A percentile compares a stretch with the other conserved stretches of the same genome.
Evolutionary conservation across 768 basidiomycete species (phyloP).

Genomic region (Pulveroboletus ravenelii): DNA sequence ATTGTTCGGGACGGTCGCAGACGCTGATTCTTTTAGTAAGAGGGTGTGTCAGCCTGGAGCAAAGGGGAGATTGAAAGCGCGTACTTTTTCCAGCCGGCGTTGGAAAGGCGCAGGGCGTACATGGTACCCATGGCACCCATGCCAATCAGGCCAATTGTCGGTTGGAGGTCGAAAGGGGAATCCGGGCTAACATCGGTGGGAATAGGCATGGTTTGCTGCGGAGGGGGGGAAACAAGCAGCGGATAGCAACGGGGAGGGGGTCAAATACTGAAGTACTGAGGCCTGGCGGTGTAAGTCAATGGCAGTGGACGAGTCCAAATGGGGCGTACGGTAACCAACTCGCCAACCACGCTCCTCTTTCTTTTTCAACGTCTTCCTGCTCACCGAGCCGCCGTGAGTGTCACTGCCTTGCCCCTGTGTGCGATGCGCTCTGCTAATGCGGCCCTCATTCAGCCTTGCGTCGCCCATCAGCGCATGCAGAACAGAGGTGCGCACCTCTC

Average conservation of each 20-base stretch:
- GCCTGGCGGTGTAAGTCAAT: too few species aligned
- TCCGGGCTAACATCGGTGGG: conserved; percentile 28
- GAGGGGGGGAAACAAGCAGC: not conserved
- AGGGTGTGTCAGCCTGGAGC: not conserved
- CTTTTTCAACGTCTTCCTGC: too few species aligned
- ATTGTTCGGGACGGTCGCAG: conserved; percentile 78
- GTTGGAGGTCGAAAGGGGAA: conserved; percentile 48
- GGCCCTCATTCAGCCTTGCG: too few species aligned
- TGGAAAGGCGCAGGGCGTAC: conserved; percentile 78
- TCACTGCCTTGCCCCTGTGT: too few species aligned
- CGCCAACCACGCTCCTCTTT: too few species aligned
- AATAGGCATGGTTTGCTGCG: conserved; percentile 11
- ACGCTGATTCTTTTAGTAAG: conserved; percentile 66
- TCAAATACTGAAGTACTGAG: too few species aligned
- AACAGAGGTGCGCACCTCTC: conserved; percentile 4
- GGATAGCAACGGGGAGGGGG: not conserved
- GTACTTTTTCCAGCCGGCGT: conserved; percentile 84
- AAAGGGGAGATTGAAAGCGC: not conserved
- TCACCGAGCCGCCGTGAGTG: too few species aligned
- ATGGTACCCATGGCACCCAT: conserved; percentile 98
- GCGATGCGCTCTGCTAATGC: too few species aligned
- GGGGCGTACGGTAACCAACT: too few species aligned
- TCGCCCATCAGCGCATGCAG: conserved; percentile 13
- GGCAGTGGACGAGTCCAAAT: too few species aligned
- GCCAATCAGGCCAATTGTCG: conserved; percentile 85